These are phyloP conservation scores for Astrothelium subdiscretum DNA, from an alignment of 495 filamentous ascomycete species.

Conservation along the genomic window DNA sequence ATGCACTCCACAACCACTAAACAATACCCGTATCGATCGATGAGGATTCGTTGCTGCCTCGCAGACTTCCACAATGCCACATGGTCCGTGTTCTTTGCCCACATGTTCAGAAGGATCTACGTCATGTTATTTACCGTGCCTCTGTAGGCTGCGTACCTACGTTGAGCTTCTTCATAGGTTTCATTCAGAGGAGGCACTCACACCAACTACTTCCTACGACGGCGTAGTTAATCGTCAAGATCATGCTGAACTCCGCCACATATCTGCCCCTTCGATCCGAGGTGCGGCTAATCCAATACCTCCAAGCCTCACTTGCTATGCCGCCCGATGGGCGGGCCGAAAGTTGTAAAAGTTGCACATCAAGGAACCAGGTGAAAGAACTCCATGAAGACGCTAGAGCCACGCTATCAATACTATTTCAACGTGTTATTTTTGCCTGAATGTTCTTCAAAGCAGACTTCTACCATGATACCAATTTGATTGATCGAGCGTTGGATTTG, in stretches of 20 bases:
- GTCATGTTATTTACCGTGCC: not conserved
- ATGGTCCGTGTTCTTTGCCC: not conserved
- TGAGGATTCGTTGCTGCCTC: not conserved
- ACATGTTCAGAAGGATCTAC: not conserved
- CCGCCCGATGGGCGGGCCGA: not conserved
- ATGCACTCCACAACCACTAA: not conserved
- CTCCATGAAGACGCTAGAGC: not conserved
- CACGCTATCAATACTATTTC: not conserved
- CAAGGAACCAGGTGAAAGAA: not conserved
- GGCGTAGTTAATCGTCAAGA: not conserved
- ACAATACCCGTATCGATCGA: not conserved
- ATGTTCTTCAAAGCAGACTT: not conserved
- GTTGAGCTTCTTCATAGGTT: not conserved
- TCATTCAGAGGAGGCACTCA: not conserved
- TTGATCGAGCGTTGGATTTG: not conserved
- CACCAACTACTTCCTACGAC: not conserved
- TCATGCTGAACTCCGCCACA: not conserved
- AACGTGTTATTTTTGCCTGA: not conserved
- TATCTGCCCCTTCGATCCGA: not conserved
- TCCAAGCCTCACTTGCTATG: not conserved
- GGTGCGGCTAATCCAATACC: not conserved
- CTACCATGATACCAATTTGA: not conserved
- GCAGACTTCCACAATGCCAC: not conserved
- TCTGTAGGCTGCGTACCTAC: not conserved
- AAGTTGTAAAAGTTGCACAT: not conserved